These are phyloP conservation scores for Cicer cuneatum DNA, from an alignment of 306 rosid species.

Conservation along the genomic window DNA sequence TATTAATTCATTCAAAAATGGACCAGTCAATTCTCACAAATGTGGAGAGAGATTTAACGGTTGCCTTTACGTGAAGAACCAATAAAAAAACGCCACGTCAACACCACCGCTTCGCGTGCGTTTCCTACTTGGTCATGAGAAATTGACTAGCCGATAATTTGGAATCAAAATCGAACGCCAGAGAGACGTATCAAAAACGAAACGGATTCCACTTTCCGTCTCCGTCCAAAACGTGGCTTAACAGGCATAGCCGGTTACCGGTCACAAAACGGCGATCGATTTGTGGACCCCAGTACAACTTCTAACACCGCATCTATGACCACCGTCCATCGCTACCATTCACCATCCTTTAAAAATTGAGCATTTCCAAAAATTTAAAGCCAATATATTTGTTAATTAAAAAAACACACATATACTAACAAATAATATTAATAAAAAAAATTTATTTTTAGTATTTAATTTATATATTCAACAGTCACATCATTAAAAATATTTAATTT, in stretches of 20 bases:
- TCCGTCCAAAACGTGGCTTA: slow-evolving; percentile 56
- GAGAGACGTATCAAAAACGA: slow-evolving; percentile 51
- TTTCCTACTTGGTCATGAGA: slow-evolving; percentile 31
- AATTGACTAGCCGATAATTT: slow-evolving; percentile 50
- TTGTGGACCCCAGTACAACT: slow-evolving; percentile 49
- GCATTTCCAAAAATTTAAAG: neutral
- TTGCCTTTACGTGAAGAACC: slow-evolving; percentile 28
- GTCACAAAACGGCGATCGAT: slow-evolving; percentile 51
- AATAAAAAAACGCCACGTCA: slow-evolving; percentile 40
- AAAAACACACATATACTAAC: too few relatives aligned
- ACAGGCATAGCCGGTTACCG: slow-evolving; percentile 52
- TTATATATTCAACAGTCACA: too few relatives aligned
- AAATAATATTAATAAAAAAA: too few relatives aligned
- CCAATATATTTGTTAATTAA: too few relatives aligned
- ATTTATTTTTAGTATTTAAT: too few relatives aligned
- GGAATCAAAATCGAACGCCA: slow-evolving; percentile 47
- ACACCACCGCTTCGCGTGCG: slow-evolving; percentile 26
- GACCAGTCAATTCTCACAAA: slow-evolving; percentile 48
- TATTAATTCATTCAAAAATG: slow-evolving; percentile 17
- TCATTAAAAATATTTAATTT: too few relatives aligned
- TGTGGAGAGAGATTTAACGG: slow-evolving; percentile 35
- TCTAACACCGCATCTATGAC: slow-evolving; percentile 27
- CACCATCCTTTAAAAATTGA: slow-evolving; percentile 5
- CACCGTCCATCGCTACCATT: slow-evolving; percentile 36
- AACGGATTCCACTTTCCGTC: slow-evolving; percentile 33